phyloP scores from a whole-genome alignment of 169 alveolate species.

The Cryptosporidium meleagridis region DNA sequence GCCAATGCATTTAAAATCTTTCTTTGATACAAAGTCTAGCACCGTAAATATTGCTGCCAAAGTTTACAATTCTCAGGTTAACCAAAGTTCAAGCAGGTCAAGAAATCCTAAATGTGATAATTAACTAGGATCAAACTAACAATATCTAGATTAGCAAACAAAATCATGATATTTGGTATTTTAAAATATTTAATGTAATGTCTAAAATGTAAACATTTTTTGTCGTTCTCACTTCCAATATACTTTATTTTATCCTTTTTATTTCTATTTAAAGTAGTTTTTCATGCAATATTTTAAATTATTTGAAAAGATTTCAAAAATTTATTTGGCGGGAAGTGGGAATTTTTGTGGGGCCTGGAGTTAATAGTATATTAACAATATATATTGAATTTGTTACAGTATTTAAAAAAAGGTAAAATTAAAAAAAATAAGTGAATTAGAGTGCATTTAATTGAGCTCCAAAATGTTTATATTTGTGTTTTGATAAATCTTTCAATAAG shows the following conservation, averaged over 20 bases:
- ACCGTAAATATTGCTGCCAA: slow-evolving; percentile 47
- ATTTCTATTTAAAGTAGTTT: too few species aligned
- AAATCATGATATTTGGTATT: too few species aligned
- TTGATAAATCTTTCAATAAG: not conserved
- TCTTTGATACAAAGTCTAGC: slow-evolving; percentile 37
- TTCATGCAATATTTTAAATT: too few species aligned
- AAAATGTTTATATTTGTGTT: not conserved
- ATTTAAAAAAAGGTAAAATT: not conserved
- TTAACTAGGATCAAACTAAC: not conserved
- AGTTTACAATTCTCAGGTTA: slow-evolving; percentile 45
- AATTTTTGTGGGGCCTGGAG: not conserved
- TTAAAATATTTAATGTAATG: not conserved
- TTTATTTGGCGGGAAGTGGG: not conserved
- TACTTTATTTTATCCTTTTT: too few species aligned
- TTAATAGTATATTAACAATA: not conserved
- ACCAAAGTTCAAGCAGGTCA: slow-evolving; percentile 19
- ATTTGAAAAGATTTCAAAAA: too few species aligned
- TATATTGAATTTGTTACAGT: not conserved
- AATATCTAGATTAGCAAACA: not conserved
- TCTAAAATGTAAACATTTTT: not conserved
- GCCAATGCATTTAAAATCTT: slow-evolving; percentile 57
- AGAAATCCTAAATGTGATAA: slow-evolving; percentile 2
- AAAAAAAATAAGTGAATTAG: not conserved
- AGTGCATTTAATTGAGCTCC: not conserved
- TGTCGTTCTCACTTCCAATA: too few species aligned